phyloP scores from a whole-genome alignment of 2,329 filamentous ascomycete species.

The Pezicula carpinea region DNA sequence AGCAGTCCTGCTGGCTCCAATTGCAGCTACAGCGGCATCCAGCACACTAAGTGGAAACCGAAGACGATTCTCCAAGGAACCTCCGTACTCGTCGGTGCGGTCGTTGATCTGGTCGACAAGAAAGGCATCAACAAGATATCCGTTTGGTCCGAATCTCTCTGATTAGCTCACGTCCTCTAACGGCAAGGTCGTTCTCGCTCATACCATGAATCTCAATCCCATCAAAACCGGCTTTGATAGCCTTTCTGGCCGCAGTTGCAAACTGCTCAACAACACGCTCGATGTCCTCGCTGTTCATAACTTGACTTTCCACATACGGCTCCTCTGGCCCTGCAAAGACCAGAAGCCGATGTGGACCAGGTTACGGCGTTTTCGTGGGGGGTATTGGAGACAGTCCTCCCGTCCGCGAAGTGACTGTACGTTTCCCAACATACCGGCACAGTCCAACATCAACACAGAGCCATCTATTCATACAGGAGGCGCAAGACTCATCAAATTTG shows the following conservation, averaged over 20 bases:
- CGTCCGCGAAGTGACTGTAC: constrained; percentile 6
- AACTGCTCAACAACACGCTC: constrained; percentile 23
- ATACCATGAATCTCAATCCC: constrained; percentile 35
- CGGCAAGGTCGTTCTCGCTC: too few relatives aligned
- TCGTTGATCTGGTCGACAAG: constrained; percentile 46
- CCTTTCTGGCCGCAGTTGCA: constrained; percentile 15
- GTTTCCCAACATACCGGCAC: constrained; percentile 43
- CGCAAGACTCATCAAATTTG: constrained; percentile 40
- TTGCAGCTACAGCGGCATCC: constrained; percentile 29
- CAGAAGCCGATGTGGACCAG: constrained; percentile 25
- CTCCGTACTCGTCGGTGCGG: constrained; percentile 44
- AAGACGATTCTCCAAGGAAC: constrained; percentile 41
- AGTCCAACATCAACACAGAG: too few relatives aligned
- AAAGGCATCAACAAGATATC: constrained; percentile 51
- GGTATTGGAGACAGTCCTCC: constrained; percentile 14
- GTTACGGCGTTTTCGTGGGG: constrained; percentile 20
- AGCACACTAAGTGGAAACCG: constrained; percentile 46
- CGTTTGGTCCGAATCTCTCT: constrained; percentile 29
- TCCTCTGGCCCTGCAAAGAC: background rate
- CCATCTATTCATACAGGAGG: too few relatives aligned
- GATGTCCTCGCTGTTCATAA: constrained; percentile 27
- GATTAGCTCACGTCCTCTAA: background rate
- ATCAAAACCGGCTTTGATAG: constrained; percentile 40
- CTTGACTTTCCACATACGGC: constrained; percentile 15
- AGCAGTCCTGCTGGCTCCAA: constrained; percentile 45